Percentiles rank a stretch among this genome's conserved stretches.
Evolutionary conservation across 148 eudicot species (phyloP).

Genomic region (Rhododendron ovatum): DNA sequence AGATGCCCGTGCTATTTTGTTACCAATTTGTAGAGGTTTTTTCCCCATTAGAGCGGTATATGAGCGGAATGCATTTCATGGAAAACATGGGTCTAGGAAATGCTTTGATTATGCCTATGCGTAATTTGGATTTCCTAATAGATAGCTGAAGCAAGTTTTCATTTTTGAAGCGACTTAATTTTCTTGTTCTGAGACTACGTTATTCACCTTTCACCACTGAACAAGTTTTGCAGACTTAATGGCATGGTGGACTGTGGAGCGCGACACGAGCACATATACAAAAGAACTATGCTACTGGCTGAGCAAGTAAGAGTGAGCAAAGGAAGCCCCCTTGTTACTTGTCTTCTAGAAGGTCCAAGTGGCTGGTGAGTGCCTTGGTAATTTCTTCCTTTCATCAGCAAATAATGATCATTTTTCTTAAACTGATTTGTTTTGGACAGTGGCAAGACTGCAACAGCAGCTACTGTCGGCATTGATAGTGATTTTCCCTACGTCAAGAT

Average conservation of each 20-base stretch:
- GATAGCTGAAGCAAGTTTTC: background rate
- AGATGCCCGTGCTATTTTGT: background rate
- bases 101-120: background rate
- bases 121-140: background rate
- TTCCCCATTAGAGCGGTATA: background rate
- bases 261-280: constrained; percentile 81
- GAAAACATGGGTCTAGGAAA: background rate
- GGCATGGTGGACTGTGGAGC: constrained; percentile 86
- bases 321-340: constrained; percentile 90
- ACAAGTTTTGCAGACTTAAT: constrained; percentile 54
- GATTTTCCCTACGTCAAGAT: constrained; percentile 96
- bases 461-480: constrained; percentile 92
- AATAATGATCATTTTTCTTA: background rate
- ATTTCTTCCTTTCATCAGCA: background rate
- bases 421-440: background rate
- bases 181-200: background rate
- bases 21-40: background rate
- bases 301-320: constrained; percentile 93
- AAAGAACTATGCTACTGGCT: constrained; percentile 74
- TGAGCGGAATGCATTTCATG: background rate
- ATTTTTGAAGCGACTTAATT: background rate
- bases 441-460: constrained; percentile 38
- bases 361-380: constrained; percentile 51
- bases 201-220: background rate
- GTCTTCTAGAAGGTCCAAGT: constrained; percentile 94